Base-by-base conservation (phyloP, 2,329 filamentous ascomycete genomes). In the Aspergillus sp. region DNA sequence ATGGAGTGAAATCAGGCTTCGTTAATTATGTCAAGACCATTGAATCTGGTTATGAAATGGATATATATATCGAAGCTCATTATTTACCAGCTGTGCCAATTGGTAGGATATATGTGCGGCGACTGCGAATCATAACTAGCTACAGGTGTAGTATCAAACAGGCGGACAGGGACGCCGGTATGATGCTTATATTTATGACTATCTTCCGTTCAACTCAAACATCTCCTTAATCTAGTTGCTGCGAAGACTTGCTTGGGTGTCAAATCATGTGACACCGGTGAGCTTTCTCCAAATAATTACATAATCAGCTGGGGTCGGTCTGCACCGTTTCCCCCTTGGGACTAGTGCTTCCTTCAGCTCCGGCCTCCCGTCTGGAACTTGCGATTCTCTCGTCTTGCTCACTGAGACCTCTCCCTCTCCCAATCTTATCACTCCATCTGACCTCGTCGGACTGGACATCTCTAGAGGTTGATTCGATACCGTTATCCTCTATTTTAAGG, bases 401-500 rank as follows among this genome's bases (percentile, higher is more conserved):
- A 39, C 43, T 43, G 19, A 3, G 45, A 48, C 21, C 52, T 59
- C 55, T 52, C 52, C 19, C 25, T 27, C 35, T 17, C 31, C 44
- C 57, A 46, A 27, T 51, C 17, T 40, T 21, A 47, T 52, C 54
- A 48, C 52, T 54, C 43, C 54, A 52, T 64, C 59, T 43, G 57
- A 53, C 52, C 35, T 56, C 39, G 46, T 63, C 58, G 60, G 60
- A 59, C 60, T 61, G 59, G 60, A 60, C 49, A 46, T 59, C 39
- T 45, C 62, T 39, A 45, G 62, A 55, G 57, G 52, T 47, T 62
- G 49, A 49, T 62, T 58, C 51, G 56, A 45, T 59, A 57, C 59
- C 49, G 56, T 59, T 58, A 43, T 56, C 47, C 54, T 61, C 56
- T 60, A 60, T 62, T 53, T 64, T 61, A 66, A 68, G 73, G 74